These are phyloP conservation scores for Saururus chinensis DNA, from an alignment of 164 flowering plant species.

Conservation along the genomic window DNA sequence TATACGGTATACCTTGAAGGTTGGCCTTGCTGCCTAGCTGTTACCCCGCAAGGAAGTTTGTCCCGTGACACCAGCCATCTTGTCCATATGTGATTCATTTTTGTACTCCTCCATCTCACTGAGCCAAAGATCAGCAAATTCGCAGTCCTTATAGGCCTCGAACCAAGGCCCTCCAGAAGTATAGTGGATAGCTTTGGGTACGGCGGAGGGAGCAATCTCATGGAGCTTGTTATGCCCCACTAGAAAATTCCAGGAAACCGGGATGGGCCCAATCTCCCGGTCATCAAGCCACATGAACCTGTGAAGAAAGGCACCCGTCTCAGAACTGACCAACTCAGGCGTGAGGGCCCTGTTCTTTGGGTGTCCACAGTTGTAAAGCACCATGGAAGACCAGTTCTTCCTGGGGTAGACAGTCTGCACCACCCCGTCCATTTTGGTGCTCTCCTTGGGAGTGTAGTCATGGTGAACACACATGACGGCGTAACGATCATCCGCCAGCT, in stretches of 20 bases:
- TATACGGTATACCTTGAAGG: too few relatives aligned
- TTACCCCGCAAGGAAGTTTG: too few relatives aligned
- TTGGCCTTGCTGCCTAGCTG: too few relatives aligned
- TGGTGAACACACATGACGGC: conserved; percentile 94
- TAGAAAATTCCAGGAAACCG: conserved; percentile 94
- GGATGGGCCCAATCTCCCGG: conserved; percentile 70
- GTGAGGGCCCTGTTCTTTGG: conserved; percentile 61
- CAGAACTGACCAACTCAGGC: conserved; percentile 67
- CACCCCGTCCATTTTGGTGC: conserved; percentile 89
- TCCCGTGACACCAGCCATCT: too few relatives aligned
- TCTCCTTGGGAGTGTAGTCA: conserved; percentile 85
- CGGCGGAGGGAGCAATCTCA: conserved; percentile 39
- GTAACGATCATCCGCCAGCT: conserved; percentile 60
- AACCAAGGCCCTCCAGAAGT: conserved; percentile 98
- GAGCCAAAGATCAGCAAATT: too few relatives aligned
- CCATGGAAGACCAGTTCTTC: conserved; percentile 99
- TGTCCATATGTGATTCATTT: too few relatives aligned
- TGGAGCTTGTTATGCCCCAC: conserved; percentile 79
- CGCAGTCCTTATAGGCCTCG: too few relatives aligned
- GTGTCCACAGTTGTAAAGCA: conserved; percentile 82
- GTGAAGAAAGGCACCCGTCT: conserved; percentile 83
- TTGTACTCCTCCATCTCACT: too few relatives aligned
- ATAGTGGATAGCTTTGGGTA: conserved; percentile 81
- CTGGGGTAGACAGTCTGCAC: conserved; percentile 89
- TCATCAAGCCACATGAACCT: conserved; percentile 95